Conservation (phyloP, 495 filamentous ascomycete genomes). For the Penicillium coprophilum region DNA sequence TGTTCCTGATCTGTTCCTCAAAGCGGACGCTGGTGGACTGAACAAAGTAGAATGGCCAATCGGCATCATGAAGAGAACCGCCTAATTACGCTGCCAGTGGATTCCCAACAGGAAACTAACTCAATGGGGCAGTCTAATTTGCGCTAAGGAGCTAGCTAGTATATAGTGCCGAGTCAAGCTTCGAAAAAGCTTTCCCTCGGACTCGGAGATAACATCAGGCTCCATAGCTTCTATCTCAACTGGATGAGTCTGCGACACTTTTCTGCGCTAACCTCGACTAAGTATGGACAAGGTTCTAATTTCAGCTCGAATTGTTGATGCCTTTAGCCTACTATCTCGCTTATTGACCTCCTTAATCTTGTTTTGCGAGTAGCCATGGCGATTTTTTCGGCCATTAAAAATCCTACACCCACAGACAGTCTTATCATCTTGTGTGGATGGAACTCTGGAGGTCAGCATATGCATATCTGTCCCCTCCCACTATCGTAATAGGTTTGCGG, state of each 20-base stretch:
- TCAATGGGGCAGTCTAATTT: not conserved
- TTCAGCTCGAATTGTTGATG: not conserved
- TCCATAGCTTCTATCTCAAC: not conserved
- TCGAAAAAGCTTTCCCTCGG: not conserved
- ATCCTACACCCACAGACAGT: not conserved
- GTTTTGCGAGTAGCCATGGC: not conserved
- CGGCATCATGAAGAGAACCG: not conserved
- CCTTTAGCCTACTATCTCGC: conserved; percentile 1
- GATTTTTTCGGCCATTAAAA: not conserved
- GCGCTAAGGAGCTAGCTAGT: not conserved
- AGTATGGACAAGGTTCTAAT: conserved; percentile 10
- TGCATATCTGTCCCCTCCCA: not conserved
- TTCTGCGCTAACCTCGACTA: conserved; percentile 3
- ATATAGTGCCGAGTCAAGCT: conserved; percentile 7
- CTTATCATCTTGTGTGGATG: not conserved
- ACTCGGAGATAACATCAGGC: conserved; percentile 1
- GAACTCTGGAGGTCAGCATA: not conserved
- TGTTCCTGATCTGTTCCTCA: not conserved
- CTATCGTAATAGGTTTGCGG: not conserved
- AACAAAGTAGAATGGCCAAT: not conserved
- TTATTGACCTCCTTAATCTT: conserved; percentile 12
- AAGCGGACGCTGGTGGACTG: conserved; percentile 3
- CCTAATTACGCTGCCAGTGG: not conserved
- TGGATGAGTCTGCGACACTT: not conserved
- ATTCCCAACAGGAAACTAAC: not conserved